Evolutionary conservation across 73 alveolate genomes (phyloP).

Genomic region (Effrenium voratum): DNA sequence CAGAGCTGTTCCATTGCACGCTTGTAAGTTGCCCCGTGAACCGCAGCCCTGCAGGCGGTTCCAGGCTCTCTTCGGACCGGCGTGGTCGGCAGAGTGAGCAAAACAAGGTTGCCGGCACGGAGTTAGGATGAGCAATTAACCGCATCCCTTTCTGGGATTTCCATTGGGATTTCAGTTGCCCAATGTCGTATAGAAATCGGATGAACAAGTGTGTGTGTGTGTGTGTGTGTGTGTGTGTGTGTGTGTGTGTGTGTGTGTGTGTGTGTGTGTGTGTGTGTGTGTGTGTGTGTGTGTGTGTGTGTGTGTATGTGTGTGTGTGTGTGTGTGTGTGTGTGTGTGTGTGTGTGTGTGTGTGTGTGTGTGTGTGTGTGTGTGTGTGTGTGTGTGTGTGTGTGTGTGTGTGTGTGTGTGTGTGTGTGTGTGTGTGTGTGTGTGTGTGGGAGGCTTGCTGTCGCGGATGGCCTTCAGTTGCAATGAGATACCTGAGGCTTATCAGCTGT

Average conservation of each 20-base stretch:
- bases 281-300: slow-evolving; percentile 3
- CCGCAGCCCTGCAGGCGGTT: slow-evolving; percentile 76
- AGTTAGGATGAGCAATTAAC: background rate
- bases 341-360: background rate
- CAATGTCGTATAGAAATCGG: background rate
- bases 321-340: background rate
- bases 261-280: slow-evolving; percentile 12
- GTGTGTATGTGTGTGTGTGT: background rate
- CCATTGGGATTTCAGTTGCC: background rate
- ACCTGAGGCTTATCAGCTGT: too few relatives aligned
- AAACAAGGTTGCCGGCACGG: background rate
- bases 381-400: background rate
- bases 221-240: background rate
- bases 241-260: background rate
- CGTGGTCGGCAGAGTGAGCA: background rate
- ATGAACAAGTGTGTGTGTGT: background rate
- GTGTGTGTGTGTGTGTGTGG: background rate
- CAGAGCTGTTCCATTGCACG: too few relatives aligned
- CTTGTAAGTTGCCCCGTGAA: too few relatives aligned
- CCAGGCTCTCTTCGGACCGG: slow-evolving; percentile 56
- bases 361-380: background rate
- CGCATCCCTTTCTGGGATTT: background rate
- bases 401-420: background rate
- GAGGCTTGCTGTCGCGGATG: background rate
- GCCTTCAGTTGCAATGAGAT: background rate